Evolutionary conservation across 495 filamentous ascomycete genomes (phyloP), one percentile per base, ranked within the genome.

Genomic region (Podospora comata): DNA sequence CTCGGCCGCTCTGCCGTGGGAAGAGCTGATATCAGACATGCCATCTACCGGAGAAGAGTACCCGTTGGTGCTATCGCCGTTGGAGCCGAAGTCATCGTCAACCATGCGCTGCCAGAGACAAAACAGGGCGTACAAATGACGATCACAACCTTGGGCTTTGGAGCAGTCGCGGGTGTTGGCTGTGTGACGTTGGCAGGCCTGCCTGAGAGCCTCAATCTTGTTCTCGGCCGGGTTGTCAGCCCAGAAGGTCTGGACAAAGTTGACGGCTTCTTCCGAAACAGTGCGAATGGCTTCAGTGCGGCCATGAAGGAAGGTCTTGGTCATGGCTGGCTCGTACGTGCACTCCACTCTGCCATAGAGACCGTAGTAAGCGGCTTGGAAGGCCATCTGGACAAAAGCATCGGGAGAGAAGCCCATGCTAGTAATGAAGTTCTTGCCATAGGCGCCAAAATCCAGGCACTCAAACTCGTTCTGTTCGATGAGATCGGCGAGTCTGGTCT

Each of bases 351-450:
- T 87, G 5, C 95, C 95, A 72, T 99, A 99, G 39, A 99, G 87
- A 32, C 96, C 95, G 74, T 98, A 99, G 82, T 99, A 98, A 16
- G 96, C 95, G 30, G 95, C 95, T 78, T 99, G 95, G 82, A 97
- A 98, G 4, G 95, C 96, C 95, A 98, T 98, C 77, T 99, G 95
- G 34, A 99, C 92, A 71, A 97, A 99, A 1, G 95, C 95, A 77
- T 99, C 95, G 0, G 95, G 95, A 0, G 95, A 97, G 76, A 98
- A 96, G 27, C 96, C 96, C 86, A 92, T 93, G 0, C 92, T 93
- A 1, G 93, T 98, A 76, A 99, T 99, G 73, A 96, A 97, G 78
- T 95, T 97, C 85, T 97, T 97, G 39, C 95, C 95, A 73, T 94
- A 99, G 32, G 87, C 86, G 60, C 81, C 81, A 73, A 99, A 99